Evolutionary conservation across 805 yeast species (phyloP).

Genomic region (Candida morakotiae): DNA sequence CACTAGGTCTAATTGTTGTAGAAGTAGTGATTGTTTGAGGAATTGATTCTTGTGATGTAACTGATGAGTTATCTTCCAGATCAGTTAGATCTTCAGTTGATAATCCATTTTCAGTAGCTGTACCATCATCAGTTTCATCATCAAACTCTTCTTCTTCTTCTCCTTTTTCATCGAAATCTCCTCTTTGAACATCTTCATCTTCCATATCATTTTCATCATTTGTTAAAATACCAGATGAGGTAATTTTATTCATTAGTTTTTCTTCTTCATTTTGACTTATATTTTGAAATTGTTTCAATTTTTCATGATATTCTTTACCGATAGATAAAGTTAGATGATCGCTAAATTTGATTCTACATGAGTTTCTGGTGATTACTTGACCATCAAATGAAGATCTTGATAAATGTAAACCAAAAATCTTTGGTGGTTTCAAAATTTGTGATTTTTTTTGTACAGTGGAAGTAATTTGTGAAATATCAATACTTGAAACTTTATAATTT

Average conservation of each 20-base stretch:
- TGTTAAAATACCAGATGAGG: conserved; percentile 20
- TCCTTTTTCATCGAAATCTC: conserved; percentile 34
- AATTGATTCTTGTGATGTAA: conserved; percentile 16
- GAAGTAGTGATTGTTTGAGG: conserved; percentile 7
- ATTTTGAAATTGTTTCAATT: conserved; percentile 32
- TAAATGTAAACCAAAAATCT: conserved; percentile 71
- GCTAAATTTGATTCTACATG: conserved; percentile 66
- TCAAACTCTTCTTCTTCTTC: conserved; percentile 24
- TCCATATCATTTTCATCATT: conserved; percentile 28
- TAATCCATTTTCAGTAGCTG: conserved; percentile 13
- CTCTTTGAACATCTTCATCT: conserved; percentile 32
- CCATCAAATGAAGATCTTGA: conserved; percentile 79
- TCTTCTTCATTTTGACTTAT: conserved; percentile 13
- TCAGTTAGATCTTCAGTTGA: conserved; percentile 15
- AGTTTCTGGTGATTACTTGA: conserved; percentile 63
- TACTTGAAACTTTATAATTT: conserved; percentile 40
- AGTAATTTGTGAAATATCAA: conserved; percentile 43
- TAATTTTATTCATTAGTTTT: conserved; percentile 10
- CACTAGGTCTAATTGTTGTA: conserved; percentile 3
- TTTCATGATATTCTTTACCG: conserved; percentile 37
- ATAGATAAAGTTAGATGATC: conserved; percentile 50
- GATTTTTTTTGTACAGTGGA: conserved; percentile 68
- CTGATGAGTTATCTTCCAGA: conserved; percentile 17
- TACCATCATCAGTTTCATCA: conserved; percentile 15
- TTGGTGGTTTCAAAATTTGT: conserved; percentile 62